Conservation (phyloP, 371 early-diverging fungal genomes). For the Syncephalastrum monosporum region DNA sequence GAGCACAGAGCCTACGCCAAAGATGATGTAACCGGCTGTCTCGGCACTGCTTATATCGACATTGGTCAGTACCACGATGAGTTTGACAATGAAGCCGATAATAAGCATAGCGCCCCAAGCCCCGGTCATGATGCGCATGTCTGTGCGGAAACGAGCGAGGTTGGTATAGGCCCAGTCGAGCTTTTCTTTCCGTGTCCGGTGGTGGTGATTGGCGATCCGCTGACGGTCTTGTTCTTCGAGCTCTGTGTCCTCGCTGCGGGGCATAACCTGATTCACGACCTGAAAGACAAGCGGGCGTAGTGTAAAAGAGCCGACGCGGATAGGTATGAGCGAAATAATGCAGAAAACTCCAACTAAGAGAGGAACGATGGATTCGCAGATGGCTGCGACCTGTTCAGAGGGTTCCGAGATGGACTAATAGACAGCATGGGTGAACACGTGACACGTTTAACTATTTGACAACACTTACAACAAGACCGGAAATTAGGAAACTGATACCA, state of each 20-base stretch:
- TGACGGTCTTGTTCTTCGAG: constrained; percentile 23
- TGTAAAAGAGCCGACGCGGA: constrained; percentile 31
- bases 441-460: background rate
- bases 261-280: constrained; percentile 44
- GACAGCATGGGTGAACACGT: background rate
- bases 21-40: constrained; percentile 28
- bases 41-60: constrained; percentile 25
- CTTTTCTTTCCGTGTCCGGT: constrained; percentile 9
- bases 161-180: constrained; percentile 29
- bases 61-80: constrained; percentile 34
- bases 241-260: constrained; percentile 28
- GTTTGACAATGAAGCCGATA: constrained; percentile 35
- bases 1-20: constrained; percentile 32
- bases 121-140: constrained; percentile 47
- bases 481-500: constrained; percentile 32
- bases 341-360: constrained; percentile 36
- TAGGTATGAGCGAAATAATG: constrained; percentile 35
- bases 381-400: constrained; percentile 22
- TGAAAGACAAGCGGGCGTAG: constrained; percentile 38
- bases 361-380: constrained; percentile 37
- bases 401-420: constrained; percentile 44
- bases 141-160: constrained; percentile 39
- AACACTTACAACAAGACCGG: constrained; percentile 31
- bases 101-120: constrained; percentile 42
- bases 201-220: constrained; percentile 8